phyloP scores from a whole-genome alignment of 208 protist genomes.

The Leishmania lainsoni region DNA sequence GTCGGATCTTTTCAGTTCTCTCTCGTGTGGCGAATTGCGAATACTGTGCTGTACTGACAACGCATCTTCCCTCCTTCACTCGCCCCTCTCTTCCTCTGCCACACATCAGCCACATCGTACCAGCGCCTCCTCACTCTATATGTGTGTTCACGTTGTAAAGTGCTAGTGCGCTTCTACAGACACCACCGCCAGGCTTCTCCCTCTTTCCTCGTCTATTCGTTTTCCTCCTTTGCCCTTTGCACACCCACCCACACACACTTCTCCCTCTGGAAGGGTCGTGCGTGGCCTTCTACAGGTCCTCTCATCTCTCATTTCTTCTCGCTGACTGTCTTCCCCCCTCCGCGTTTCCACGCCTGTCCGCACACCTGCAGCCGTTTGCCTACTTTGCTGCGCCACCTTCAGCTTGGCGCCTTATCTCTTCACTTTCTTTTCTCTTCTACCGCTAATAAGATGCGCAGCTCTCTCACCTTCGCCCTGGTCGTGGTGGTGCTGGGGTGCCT shows the following conservation, averaged over 20 bases:
- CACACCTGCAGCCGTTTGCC: not conserved
- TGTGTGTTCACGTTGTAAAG: not conserved
- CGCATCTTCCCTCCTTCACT: not conserved
- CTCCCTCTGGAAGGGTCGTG: not conserved
- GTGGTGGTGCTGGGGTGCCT: constrained; percentile 7
- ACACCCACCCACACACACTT: not conserved
- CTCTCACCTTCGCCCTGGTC: not conserved
- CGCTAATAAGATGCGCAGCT: not conserved
- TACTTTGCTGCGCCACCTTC: not conserved
- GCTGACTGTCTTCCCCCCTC: not conserved
- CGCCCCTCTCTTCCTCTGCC: not conserved
- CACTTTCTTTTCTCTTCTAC: not conserved
- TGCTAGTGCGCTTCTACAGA: not conserved
- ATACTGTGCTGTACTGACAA: not conserved
- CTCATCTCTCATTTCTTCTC: not conserved
- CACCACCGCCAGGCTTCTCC: not conserved
- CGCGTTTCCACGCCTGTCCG: not conserved
- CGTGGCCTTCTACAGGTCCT: not conserved
- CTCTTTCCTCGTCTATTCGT: not conserved
- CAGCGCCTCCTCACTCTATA: not conserved
- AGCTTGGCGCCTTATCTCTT: not conserved
- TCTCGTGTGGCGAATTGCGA: not conserved
- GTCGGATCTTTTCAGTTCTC: not conserved
- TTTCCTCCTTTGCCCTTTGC: not conserved
- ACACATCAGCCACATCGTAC: not conserved